These are phyloP conservation scores for Corymbia calophylla DNA, from an alignment of 441 rosid genomes.

Conservation along the genomic window DNA sequence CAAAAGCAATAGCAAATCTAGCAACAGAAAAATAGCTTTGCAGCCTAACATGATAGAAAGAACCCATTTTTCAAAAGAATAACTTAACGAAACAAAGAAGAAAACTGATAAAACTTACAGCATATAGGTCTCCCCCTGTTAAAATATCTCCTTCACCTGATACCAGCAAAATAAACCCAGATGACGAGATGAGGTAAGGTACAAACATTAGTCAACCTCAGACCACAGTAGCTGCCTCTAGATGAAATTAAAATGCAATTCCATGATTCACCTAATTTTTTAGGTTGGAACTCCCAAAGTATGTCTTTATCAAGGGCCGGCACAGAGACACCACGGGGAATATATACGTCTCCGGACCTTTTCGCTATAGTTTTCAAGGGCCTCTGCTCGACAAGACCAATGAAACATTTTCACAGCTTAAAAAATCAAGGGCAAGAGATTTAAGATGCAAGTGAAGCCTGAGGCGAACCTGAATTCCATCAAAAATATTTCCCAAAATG, in stretches of 20 bases:
- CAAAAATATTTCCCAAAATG: constrained; percentile 96
- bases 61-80: background rate
- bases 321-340: constrained; percentile 98
- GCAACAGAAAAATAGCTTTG: background rate
- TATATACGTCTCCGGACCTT: constrained; percentile 93
- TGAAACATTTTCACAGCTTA: background rate
- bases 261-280: constrained; percentile 54
- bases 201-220: background rate
- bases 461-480: constrained; percentile 87
- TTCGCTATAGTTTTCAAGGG: constrained; percentile 97
- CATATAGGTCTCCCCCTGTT: constrained; percentile 97
- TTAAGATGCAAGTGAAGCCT: background rate
- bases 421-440: background rate
- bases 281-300: constrained; percentile 97
- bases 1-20: background rate
- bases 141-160: constrained; percentile 94
- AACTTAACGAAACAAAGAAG: background rate
- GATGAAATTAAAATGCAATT: background rate
- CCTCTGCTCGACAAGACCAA: constrained; percentile 42
- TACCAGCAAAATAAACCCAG: constrained; percentile 5
- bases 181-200: background rate
- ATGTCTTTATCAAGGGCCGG: constrained; percentile 96
- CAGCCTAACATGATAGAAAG: background rate
- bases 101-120: constrained; percentile 50
- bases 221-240: background rate